phyloP scores from a whole-genome alignment of 768 basidiomycete species.

The Agaricus subrufescens region DNA sequence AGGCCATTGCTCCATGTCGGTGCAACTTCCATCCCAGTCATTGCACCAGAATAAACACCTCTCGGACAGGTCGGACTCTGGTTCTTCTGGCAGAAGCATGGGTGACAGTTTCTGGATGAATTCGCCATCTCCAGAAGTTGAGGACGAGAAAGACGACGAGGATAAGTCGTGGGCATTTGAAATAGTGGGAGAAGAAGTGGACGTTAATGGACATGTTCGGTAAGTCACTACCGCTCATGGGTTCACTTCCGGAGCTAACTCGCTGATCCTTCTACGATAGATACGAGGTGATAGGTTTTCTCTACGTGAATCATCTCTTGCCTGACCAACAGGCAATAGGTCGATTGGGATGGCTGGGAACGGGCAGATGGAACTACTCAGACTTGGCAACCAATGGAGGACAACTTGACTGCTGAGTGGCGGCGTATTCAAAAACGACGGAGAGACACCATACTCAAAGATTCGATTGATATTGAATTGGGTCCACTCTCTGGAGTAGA shows the following conservation, averaged over 20 bases:
- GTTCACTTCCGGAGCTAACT: not conserved
- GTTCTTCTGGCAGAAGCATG: not conserved
- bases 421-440: constrained; percentile 22
- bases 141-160: constrained; percentile 17
- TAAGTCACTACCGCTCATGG: constrained; percentile 15
- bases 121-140: constrained; percentile 1
- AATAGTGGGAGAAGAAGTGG: constrained; percentile 38
- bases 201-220: constrained; percentile 24
- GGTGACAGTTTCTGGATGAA: constrained; percentile 5
- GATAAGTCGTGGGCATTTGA: constrained; percentile 23
- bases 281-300: constrained; percentile 23
- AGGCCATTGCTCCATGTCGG: too few relatives aligned
- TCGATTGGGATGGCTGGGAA: constrained; percentile 49
- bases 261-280: constrained; percentile 12
- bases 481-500: constrained; percentile 31
- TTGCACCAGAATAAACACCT: too few relatives aligned
- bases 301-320: not conserved
- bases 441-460: constrained; percentile 23
- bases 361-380: constrained; percentile 49
- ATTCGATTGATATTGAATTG: constrained; percentile 33
- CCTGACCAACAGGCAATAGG: constrained; percentile 23
- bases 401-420: constrained; percentile 25
- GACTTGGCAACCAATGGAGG: constrained; percentile 40
- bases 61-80: not conserved
- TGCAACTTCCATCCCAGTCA: too few relatives aligned